Evolutionary conservation across 2,329 filamentous ascomycete genomes (phyloP), one percentile per base, ranked within the genome.

Genomic region (Microsporum audouinii): DNA sequence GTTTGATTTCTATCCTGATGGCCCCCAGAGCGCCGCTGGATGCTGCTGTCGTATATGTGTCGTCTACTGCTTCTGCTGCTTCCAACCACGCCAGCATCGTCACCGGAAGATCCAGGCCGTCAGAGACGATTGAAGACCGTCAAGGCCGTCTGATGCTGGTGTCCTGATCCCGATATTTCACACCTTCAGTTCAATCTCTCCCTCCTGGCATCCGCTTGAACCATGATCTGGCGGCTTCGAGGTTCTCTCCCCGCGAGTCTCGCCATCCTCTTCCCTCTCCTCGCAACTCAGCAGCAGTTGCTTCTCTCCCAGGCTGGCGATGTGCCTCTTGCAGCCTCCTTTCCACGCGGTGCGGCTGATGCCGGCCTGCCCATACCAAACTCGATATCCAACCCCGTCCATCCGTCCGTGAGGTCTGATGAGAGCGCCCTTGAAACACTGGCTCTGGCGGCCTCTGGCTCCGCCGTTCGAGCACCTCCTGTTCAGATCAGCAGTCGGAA

Each of bases 371-470:
- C 57, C 62, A 14, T 61, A 63, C 14, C 62, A 62, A 23, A 47
- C 43, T 8, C n/a, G 6, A 27, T 47, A 47, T 58, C 63, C 65
- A 58, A 65, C 66, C 29, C 64, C 63, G 56, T 62, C 66, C 61
- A 58, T 66, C 43, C 66, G 67, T 65, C 53, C 51, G 62, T 59
- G 58, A 63, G 61, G 33, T 71, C 74, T 68, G 80, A 94, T 87
- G 89, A 86, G 89, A 91, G 90, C 91, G 91, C 91, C 88, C 83
- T 94, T 82, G 88, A 88, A 84, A 94, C 91, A 88, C 87, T 91
- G 83, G 91, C 92, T 96, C 91, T 90, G 89, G 91, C 87, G 80
- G 78, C 76, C 69, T 75, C 78, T 66, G 74, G 79, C 71, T 38
- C 60, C 53, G 79, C 84, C 81, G 91, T 96, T 82, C 84, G 89